phyloP scores from a whole-genome alignment of 345 rosid genomes.

The Hirschfeldia incana region DNA sequence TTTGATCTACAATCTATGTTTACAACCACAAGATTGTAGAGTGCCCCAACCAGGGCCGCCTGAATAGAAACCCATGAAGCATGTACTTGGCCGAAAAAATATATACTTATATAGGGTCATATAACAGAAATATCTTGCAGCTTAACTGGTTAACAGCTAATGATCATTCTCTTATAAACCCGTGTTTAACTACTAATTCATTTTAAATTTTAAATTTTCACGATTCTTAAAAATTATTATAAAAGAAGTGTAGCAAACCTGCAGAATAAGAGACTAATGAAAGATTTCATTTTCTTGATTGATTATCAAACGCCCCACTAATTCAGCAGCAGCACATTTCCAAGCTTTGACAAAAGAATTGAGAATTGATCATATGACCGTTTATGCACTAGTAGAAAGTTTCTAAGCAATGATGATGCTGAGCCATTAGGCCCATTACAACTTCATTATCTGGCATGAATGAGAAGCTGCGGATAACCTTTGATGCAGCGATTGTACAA shows the following conservation, averaged over 20 bases:
- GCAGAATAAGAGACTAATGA: conserved; percentile 83
- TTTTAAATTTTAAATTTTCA: no score
- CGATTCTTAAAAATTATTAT: not conserved
- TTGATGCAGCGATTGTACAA: conserved; percentile 92
- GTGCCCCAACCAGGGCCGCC: conserved; percentile 53
- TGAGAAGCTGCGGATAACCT: conserved; percentile 87
- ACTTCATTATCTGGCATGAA: conserved; percentile 99
- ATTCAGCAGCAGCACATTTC: conserved; percentile 97
- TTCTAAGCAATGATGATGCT: conserved; percentile 96
- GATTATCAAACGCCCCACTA: conserved; percentile 88
- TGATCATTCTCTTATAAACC: no score
- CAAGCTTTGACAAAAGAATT: conserved; percentile 76
- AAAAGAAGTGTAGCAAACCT: conserved; percentile 46
- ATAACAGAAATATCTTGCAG: no score
- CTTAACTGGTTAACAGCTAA: no score
- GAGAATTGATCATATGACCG: conserved; percentile 69
- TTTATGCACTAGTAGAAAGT: conserved; percentile 90
- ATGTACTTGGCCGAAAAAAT: no score
- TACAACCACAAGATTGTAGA: conserved; percentile 89
- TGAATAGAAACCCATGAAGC: no score
- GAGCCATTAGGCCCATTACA: conserved; percentile 91
- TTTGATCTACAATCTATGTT: conserved; percentile 96
- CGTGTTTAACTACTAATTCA: no score
- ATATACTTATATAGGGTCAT: no score
- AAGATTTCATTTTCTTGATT: conserved; percentile 92